Conservation (phyloP, 495 filamentous ascomycete species). For the Lasiosphaeria hispida region DNA sequence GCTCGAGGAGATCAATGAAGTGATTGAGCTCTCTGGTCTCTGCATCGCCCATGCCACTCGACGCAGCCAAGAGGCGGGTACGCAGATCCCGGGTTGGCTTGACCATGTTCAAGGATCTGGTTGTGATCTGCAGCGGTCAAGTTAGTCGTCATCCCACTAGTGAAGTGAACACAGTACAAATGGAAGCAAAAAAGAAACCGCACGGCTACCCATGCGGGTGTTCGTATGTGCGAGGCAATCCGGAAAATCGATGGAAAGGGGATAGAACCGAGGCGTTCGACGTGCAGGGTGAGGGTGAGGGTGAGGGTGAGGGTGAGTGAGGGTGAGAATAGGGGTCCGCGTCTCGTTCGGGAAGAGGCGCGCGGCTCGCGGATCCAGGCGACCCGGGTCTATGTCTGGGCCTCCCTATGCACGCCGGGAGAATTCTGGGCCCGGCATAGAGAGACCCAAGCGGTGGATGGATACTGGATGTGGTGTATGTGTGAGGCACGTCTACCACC, state of each 20-base stretch:
- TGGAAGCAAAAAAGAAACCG: not conserved
- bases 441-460: not conserved
- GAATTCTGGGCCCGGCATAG: not conserved
- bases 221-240: not conserved
- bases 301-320: not conserved
- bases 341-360: slow-evolving; percentile 1
- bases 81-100: slow-evolving; percentile 82
- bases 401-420: slow-evolving; percentile 4
- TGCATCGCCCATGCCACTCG: slow-evolving; percentile 66
- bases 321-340: not conserved
- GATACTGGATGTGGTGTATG: not conserved
- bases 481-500: slow-evolving; percentile 6
- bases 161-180: slow-evolving; percentile 4
- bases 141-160: slow-evolving; percentile 20
- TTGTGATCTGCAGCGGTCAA: slow-evolving; percentile 50
- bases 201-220: not conserved
- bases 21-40: slow-evolving; percentile 75
- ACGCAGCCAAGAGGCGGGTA: slow-evolving; percentile 69
- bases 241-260: not conserved
- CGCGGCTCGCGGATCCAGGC: slow-evolving; percentile 7
- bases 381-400: not conserved
- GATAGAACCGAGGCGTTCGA: slow-evolving; percentile 1
- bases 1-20: slow-evolving; percentile 84
- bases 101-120: slow-evolving; percentile 67
- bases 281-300: not conserved